Percentiles rank a stretch among this genome's conserved stretches.
Conservation (phyloP, 2,329 filamentous ascomycete genomes). For the Hymenoscyphus albidus region DNA sequence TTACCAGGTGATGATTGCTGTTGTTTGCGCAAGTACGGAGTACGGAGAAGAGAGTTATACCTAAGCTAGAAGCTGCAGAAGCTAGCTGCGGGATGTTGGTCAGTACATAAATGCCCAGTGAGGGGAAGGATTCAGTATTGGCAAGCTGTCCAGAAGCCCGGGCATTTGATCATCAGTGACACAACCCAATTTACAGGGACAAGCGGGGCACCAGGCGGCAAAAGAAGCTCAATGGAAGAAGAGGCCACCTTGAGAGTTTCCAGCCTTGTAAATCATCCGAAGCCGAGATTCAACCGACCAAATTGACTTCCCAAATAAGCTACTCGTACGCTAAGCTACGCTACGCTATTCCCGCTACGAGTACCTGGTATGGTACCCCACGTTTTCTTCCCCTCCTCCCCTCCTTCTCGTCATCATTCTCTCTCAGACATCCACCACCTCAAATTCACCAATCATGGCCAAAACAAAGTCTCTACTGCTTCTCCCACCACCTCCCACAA, state of each 20-base stretch:
- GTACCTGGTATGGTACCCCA: neutral
- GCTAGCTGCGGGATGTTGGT: neutral
- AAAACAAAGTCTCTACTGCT: constrained; percentile 51
- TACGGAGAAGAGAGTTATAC: neutral
- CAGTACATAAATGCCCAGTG: neutral
- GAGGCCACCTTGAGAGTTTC: neutral
- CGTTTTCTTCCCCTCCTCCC: neutral
- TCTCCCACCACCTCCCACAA: constrained; percentile 58
- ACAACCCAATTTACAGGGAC: neutral
- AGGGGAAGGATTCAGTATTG: neutral
- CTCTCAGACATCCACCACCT: neutral
- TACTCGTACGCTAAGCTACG: too few relatives aligned
- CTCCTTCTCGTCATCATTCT: neutral
- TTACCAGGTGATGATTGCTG: neutral
- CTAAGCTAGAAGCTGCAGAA: neutral
- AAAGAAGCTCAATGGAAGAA: neutral
- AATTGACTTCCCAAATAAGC: neutral
- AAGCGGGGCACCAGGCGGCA: neutral
- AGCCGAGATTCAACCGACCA: neutral
- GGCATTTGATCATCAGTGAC: neutral
- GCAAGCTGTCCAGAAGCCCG: neutral
- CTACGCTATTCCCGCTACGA: too few relatives aligned
- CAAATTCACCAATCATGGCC: constrained; percentile 3
- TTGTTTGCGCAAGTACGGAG: neutral
- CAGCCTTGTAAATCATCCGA: neutral